Evolutionary conservation across 768 basidiomycete species (phyloP), one percentile per base, ranked within the genome.

Genomic region (Tylopilus balloui): DNA sequence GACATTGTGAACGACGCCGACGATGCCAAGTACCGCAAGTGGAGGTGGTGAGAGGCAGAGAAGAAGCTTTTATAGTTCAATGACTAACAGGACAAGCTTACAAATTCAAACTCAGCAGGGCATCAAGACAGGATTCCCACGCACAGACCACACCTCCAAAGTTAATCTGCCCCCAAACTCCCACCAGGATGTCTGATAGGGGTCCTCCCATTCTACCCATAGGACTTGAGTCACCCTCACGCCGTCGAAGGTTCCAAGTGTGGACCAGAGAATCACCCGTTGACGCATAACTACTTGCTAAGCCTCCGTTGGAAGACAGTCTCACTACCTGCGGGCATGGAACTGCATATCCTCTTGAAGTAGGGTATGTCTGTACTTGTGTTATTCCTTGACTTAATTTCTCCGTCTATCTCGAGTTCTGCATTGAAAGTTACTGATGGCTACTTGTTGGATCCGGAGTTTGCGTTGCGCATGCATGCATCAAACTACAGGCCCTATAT

Each of bases 1-100:
- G 92, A 93, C 92, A 94, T 95, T 63, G 65, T 58, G 64, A 60
- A 65, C 53, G 57, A 61, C 62, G 57, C 61, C 59, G 55, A 64
- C 57, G 48, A 54, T 58, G 50, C 52, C 55, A 48, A 45, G 50
- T 52, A 57, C 64, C 61, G 58, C 67, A 55, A 59, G 62, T 49
- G 63, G 63, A 54, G 46, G 58, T 63, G 65, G 69, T 67, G 64
- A 62, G 55, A 57, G 67, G 58, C 55, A 61, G 50, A 53, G 61
- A 57, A 52, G 14, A 21, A 54, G 57, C 71, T 73, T 73, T 72
- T 72, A 72, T 72, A 72, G 48, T 66, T 61, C 60, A 64, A 68
- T 71, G 55, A 47, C 60, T 48, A 55, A 65, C 61, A 53, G 58
- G 70, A 71, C 58, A 71, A 55, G 62, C 63, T 66, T 64, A 55